Evolutionary conservation across 495 filamentous ascomycete species (phyloP).

Genomic region (Hyphodiscus hymeniophilus): DNA sequence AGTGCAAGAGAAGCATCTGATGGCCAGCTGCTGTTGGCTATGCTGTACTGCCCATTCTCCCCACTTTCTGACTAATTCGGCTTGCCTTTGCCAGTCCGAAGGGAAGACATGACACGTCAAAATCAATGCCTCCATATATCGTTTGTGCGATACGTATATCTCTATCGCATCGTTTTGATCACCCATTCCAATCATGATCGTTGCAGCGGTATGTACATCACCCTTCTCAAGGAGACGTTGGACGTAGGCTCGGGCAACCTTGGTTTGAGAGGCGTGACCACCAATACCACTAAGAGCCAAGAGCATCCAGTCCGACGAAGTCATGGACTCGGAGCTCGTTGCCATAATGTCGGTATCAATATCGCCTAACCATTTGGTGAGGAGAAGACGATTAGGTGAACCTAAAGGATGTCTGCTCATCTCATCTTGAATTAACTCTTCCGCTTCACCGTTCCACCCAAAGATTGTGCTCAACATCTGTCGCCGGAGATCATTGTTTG

Average conservation of each 20-base stretch:
- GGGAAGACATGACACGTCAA: constrained; percentile 69
- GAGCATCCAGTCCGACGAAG: constrained; percentile 93
- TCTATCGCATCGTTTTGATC: constrained; percentile 94
- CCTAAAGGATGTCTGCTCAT: constrained; percentile 62
- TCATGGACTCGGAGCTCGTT: constrained; percentile 71
- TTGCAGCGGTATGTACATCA: constrained; percentile 84
- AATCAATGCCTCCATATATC: constrained; percentile 84
- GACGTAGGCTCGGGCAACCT: constrained; percentile 85
- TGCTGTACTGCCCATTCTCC: constrained; percentile 85
- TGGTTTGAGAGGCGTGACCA: constrained; percentile 71
- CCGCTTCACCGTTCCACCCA: constrained; percentile 85
- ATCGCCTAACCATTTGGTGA: constrained; percentile 89
- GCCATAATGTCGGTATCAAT: constrained; percentile 74
- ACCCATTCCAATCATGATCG: constrained; percentile 84
- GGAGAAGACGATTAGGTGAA: constrained; percentile 67
- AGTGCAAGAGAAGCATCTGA: constrained; percentile 84
- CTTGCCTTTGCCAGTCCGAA: constrained; percentile 81
- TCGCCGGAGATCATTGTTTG: constrained; percentile 74
- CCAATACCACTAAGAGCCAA: constrained; percentile 84
- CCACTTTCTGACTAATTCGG: constrained; percentile 85
- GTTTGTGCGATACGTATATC: constrained; percentile 86
- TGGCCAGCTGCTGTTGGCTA: constrained; percentile 80
- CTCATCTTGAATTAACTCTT: constrained; percentile 81
- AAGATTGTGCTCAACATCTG: constrained; percentile 95
- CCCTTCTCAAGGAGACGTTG: constrained; percentile 83